A percentile compares a stretch with the other conserved stretches of the same genome.
Conservation (phyloP, 2,329 filamentous ascomycete species). For the Fonsecaea nubica region DNA sequence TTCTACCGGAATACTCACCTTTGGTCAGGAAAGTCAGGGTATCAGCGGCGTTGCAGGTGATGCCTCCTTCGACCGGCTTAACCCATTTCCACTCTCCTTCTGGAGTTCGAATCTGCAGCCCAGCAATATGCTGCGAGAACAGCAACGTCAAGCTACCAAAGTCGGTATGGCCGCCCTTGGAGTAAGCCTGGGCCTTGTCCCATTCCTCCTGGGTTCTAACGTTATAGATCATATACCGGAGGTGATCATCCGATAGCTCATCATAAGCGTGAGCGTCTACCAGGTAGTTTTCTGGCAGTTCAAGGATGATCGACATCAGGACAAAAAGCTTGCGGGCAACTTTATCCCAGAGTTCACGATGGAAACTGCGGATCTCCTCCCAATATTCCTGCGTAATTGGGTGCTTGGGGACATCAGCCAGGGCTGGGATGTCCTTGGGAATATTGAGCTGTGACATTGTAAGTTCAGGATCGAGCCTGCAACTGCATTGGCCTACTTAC, state of each 20-base stretch:
- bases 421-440: slow-evolving; percentile 43
- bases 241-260: slow-evolving; percentile 62
- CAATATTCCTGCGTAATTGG: slow-evolving; percentile 40
- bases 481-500: slow-evolving; percentile 17
- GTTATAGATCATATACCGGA: slow-evolving; percentile 66
- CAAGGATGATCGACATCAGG: slow-evolving; percentile 45
- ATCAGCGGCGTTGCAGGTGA: slow-evolving; percentile 60
- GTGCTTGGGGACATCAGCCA: slow-evolving; percentile 43
- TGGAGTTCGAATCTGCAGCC: slow-evolving; percentile 60
- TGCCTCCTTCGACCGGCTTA: slow-evolving; percentile 58
- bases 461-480: neutral
- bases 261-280: slow-evolving; percentile 64
- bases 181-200: slow-evolving; percentile 52
- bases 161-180: slow-evolving; percentile 62
- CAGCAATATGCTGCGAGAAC: slow-evolving; percentile 61
- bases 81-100: slow-evolving; percentile 61
- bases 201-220: slow-evolving; percentile 57
- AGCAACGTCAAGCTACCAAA: slow-evolving; percentile 64
- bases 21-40: slow-evolving; percentile 53
- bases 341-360: slow-evolving; percentile 43
- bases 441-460: slow-evolving; percentile 42
- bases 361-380: slow-evolving; percentile 41
- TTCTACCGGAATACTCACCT: slow-evolving; percentile 30
- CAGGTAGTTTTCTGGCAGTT: slow-evolving; percentile 64
- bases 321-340: slow-evolving; percentile 38